Base-by-base conservation (phyloP, 2,329 filamentous ascomycete species). In the Macrophomina pseudophaseolina region DNA sequence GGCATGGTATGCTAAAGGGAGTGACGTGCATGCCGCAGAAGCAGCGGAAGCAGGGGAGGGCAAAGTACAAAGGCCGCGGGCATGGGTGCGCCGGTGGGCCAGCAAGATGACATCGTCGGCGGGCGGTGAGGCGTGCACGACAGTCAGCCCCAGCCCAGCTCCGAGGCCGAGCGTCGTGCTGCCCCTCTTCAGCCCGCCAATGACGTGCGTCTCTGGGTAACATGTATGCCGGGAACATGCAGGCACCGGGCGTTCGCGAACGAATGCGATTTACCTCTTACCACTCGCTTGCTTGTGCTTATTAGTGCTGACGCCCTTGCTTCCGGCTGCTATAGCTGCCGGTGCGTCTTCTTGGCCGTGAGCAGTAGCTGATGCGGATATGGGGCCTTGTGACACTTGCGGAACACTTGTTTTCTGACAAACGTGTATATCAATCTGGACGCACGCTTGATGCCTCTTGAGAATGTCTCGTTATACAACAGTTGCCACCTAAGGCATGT, bases 1-100 rank as follows among this genome's bases (percentile, higher is more conserved):
- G 82, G 80, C 82, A 85, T 85, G 42, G 49, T 66, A 60, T 58
- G 64, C 64, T 48, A 66, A 60, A 14, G 53, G 46, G 44, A 52
- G 44, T 49, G 46, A 35, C 64, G 54, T 59, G 64, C 64, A 66
- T 66, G 64, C 54, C 64, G 64, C 30, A 51, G 52, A 28, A 65
- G 40, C 44, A 62, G 48, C 60, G 23, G 64, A 16, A 59, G 54
- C 46, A 52, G 46, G 44, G 60, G 64, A 56, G 63, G 40, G 30
- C 32, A 23, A 46, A 49, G 63, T 54, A 54, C 51, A 49, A 23
- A 23, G 23, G 63, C 58, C 51, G 63, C 40, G n/a, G 52, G 32
- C 52, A 48, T 58, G 52, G 63, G 53, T 40, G 51, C 3, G 42
- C n/a, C 58, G 38, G 58, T 62, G 44, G 58, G 58, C 49, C 58